A percentile compares a stretch with the other conserved stretches of the same genome.
These are phyloP conservation scores for Aspergillus sp. DNA, from an alignment of 2,329 filamentous ascomycete genomes.

Conservation along the genomic window DNA sequence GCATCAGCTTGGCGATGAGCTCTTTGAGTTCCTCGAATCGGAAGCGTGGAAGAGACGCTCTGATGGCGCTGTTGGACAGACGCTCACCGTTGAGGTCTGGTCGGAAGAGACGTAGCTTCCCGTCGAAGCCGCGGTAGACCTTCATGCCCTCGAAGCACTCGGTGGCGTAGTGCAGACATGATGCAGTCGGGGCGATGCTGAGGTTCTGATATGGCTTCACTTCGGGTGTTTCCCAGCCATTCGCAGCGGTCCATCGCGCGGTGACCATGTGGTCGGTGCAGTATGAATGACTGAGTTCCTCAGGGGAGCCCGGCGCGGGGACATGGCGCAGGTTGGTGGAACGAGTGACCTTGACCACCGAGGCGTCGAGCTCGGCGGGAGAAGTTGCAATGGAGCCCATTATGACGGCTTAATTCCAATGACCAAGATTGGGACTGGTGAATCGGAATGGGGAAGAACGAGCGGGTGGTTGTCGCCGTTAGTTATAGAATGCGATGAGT, in stretches of 20 bases:
- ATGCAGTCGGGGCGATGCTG: slow-evolving; percentile 76
- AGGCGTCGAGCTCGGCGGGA: slow-evolving; percentile 40
- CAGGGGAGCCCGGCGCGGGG: slow-evolving; percentile 39
- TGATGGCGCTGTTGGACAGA: slow-evolving; percentile 54
- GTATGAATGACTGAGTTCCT: slow-evolving; percentile 40
- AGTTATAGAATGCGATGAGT: slow-evolving; percentile 6
- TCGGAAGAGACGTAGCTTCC: slow-evolving; percentile 74
- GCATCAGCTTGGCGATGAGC: slow-evolving; percentile 71
- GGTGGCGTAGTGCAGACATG: slow-evolving; percentile 82
- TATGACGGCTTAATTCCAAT: background rate
- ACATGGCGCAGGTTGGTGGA: slow-evolving; percentile 37
- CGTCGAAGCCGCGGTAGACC: slow-evolving; percentile 67
- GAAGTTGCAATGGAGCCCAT: slow-evolving; percentile 34
- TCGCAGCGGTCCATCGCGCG: slow-evolving; percentile 62
- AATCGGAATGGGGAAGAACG: background rate
- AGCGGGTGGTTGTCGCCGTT: background rate
- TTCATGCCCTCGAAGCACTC: slow-evolving; percentile 90
- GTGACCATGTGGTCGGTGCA: slow-evolving; percentile 89
- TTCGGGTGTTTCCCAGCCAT: slow-evolving; percentile 72
- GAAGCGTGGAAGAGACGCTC: slow-evolving; percentile 75
- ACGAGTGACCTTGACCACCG: slow-evolving; percentile 39
- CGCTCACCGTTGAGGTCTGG: slow-evolving; percentile 70
- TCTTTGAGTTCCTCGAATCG: slow-evolving; percentile 69
- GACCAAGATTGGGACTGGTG: background rate
- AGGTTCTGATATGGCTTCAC: slow-evolving; percentile 77